Evolutionary conservation across 441 rosid genomes (phyloP).

Genomic region (Capsella rubella): DNA sequence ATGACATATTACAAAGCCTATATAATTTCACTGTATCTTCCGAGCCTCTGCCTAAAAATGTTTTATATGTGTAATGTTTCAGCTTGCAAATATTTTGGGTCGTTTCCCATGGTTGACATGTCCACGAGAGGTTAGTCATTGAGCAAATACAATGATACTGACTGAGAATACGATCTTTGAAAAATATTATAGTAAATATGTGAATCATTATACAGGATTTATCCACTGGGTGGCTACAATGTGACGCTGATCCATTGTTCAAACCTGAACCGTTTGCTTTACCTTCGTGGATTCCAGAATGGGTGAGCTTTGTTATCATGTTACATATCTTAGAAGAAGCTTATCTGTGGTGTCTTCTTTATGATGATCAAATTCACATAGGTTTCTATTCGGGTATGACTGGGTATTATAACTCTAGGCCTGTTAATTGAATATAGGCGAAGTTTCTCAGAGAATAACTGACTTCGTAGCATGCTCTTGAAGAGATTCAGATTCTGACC

Average conservation of each 20-base stretch:
- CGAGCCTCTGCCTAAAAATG: slow-evolving; percentile 7
- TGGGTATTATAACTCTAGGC: slow-evolving; percentile 1
- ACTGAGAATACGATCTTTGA: background rate
- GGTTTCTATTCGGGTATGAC: background rate
- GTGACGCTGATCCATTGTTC: slow-evolving; percentile 86
- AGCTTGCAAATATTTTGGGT: slow-evolving; percentile 91
- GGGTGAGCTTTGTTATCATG: slow-evolving; percentile 54
- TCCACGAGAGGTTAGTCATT: slow-evolving; percentile 78
- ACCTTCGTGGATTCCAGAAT: slow-evolving; percentile 63
- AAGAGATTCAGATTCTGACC: slow-evolving; percentile 13
- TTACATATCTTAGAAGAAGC: background rate
- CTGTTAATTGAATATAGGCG: background rate
- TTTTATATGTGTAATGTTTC: slow-evolving; percentile 45
- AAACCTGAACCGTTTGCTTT: slow-evolving; percentile 67
- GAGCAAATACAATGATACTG: slow-evolving; percentile 2
- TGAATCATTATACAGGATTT: slow-evolving; percentile 61
- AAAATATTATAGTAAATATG: slow-evolving; percentile 26
- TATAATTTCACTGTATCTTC: slow-evolving; percentile 12
- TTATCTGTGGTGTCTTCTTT: background rate
- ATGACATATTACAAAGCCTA: background rate
- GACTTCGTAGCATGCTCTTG: background rate
- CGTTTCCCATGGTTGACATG: slow-evolving; percentile 92
- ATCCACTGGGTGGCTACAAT: slow-evolving; percentile 88
- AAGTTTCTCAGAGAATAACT: slow-evolving; percentile 2
- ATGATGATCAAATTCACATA: background rate